Evolutionary conservation across 306 rosid genomes (phyloP).

Genomic region (Lablab purpureus): DNA sequence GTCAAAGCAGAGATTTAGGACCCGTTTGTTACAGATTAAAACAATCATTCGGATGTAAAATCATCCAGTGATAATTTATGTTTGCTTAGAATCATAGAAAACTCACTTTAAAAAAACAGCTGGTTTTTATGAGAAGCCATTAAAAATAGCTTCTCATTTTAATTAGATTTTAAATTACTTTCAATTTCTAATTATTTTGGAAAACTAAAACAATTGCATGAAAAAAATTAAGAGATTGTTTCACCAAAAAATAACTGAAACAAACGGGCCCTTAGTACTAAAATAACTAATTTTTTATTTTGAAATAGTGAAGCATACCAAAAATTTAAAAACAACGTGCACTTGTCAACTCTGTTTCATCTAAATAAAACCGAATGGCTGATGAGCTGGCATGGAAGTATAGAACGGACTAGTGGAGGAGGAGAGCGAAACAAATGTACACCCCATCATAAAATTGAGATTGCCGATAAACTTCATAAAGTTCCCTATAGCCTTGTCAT

Average conservation of each 20-base stretch:
- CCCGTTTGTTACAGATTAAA: not conserved
- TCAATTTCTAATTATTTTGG: not conserved
- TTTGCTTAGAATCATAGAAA: not conserved
- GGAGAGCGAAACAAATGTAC: not conserved
- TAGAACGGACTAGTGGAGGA: slow-evolving; percentile 7
- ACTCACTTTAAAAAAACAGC: not conserved
- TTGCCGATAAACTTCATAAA: not conserved
- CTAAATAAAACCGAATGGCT: slow-evolving; percentile 13
- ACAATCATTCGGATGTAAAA: not conserved
- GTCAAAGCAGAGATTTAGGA: slow-evolving; percentile 19
- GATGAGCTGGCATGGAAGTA: not conserved
- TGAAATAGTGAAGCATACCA: not conserved
- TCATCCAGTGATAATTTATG: not conserved
- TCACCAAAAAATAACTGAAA: not conserved
- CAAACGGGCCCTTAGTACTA: not conserved
- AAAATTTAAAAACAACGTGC: slow-evolving; percentile 18
- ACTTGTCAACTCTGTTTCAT: slow-evolving; percentile 26
- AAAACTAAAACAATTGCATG: not conserved
- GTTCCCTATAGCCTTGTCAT: slow-evolving; percentile 4
- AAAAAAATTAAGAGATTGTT: not conserved
- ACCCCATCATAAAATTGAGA: slow-evolving; percentile 32
- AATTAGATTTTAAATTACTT: not conserved
- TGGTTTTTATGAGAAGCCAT: not conserved
- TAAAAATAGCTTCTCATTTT: not conserved
- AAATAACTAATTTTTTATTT: slow-evolving; percentile 13